Conservation (phyloP, 352 stramenopile species). For the Thraustochytrium sp. region DNA sequence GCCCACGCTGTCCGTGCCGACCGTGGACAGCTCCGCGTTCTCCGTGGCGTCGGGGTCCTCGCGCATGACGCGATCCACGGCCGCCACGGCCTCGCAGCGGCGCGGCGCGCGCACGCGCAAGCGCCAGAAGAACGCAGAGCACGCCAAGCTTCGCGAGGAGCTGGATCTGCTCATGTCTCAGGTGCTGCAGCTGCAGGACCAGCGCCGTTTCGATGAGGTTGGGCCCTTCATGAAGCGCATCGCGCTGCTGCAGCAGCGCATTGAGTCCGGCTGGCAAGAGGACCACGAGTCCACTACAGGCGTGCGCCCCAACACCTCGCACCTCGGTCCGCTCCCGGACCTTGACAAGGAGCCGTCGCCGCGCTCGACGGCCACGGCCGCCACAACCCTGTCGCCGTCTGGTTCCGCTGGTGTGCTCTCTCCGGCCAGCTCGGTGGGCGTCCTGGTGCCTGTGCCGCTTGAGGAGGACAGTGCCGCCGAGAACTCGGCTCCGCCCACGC, state of each 20-base stretch:
- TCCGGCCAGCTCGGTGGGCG: neutral
- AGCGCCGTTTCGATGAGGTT: slow-evolving; percentile 23
- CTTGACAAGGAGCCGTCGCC: neutral
- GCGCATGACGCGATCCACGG: neutral
- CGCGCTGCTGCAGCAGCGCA: neutral
- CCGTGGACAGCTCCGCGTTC: neutral
- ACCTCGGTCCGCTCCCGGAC: neutral
- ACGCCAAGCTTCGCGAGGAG: slow-evolving; percentile 2
- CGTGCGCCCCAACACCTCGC: neutral
- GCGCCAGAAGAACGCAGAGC: neutral
- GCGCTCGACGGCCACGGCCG: neutral
- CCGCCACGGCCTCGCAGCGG: neutral
- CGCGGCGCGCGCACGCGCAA: neutral
- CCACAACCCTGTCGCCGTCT: neutral
- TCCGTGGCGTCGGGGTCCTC: neutral
- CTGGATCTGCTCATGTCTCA: slow-evolving; percentile 14
- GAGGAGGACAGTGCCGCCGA: neutral
- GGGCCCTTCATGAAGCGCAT: slow-evolving; percentile 31
- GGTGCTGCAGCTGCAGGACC: slow-evolving; percentile 19
- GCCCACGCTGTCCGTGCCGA: neutral
- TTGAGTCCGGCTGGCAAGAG: slow-evolving; percentile 7
- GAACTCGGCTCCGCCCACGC: too few relatives aligned
- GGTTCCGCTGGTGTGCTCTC: neutral
- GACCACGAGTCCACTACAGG: neutral
- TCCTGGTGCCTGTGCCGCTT: neutral